A percentile compares a stretch with the other conserved stretches of the same genome.
These are phyloP conservation scores for Yarrowia sp. DNA, from an alignment of 805 yeast genomes.

Conservation along the genomic window DNA sequence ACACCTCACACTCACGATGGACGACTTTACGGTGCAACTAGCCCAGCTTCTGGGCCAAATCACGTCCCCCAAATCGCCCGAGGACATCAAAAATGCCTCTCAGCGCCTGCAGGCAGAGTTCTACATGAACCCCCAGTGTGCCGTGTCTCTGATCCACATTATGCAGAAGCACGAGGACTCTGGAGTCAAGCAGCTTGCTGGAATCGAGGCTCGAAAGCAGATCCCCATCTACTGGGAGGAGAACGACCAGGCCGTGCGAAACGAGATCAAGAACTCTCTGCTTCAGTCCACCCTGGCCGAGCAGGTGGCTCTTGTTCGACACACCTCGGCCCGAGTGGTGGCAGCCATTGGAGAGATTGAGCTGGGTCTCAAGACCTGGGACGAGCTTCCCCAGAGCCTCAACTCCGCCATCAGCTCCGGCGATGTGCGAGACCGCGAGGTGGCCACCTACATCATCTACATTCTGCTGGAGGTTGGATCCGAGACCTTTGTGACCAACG, in stretches of 20 bases:
- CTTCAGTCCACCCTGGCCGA: conserved; percentile 72
- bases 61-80: conserved; percentile 70
- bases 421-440: conserved; percentile 70
- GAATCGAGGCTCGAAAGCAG: conserved; percentile 92
- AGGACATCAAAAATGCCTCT: conserved; percentile 83
- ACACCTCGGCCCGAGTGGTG: conserved; percentile 86
- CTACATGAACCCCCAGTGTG: conserved; percentile 70
- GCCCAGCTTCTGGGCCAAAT: conserved; percentile 82
- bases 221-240: conserved; percentile 71
- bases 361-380: conserved; percentile 74
- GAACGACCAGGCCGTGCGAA: conserved; percentile 53
- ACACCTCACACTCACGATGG: conserved; percentile 24
- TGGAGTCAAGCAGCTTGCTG: conserved; percentile 87
- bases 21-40: conserved; percentile 50
- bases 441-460: conserved; percentile 79
- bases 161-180: conserved; percentile 72
- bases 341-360: conserved; percentile 84
- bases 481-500: conserved; percentile 30
- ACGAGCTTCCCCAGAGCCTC: conserved; percentile 72
- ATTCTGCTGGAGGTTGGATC: conserved; percentile 67
- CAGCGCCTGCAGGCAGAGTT: conserved; percentile 72
- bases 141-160: conserved; percentile 84
- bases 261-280: conserved; percentile 69
- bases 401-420: conserved; percentile 64
- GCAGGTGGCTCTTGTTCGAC: conserved; percentile 73